Percentiles rank a stretch among this genome's conserved stretches.
Evolutionary conservation across 148 eudicot species (phyloP).

Genomic region (Chenopodium album): DNA sequence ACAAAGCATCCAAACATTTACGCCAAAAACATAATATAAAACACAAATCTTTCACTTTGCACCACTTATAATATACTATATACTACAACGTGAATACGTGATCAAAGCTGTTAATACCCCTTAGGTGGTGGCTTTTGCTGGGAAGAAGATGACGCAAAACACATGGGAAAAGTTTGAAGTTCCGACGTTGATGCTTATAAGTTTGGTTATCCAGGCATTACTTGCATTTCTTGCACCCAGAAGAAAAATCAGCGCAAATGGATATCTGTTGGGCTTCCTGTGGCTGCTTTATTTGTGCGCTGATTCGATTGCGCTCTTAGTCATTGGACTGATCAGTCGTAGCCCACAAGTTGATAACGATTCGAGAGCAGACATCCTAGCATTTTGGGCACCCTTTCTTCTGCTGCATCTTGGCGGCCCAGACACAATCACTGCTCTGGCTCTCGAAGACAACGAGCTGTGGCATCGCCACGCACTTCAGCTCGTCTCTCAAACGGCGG

Average conservation of each 20-base stretch:
- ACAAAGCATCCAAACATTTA: no score
- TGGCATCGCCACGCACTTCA: background rate
- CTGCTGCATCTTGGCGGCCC: constrained; percentile 14
- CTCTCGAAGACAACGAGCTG: background rate
- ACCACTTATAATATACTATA: no score
- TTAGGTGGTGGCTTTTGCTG: no score
- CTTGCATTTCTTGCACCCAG: background rate
- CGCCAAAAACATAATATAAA: no score
- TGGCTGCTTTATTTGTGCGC: constrained; percentile 13
- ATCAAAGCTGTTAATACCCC: no score
- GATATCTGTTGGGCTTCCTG: background rate
- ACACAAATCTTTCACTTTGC: no score
- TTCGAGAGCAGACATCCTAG: background rate
- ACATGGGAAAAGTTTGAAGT: constrained; percentile 7
- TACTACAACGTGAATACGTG: no score
- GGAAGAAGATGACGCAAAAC: no score
- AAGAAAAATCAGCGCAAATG: no score
- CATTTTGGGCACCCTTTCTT: constrained; percentile 16
- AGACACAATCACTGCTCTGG: constrained; percentile 19
- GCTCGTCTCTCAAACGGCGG: background rate
- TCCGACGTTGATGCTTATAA: background rate
- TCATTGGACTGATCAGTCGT: background rate
- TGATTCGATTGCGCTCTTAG: background rate
- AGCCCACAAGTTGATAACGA: no score
- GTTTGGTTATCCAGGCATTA: background rate